Percentiles rank a stretch among this genome's conserved stretches.
phyloP scores from a whole-genome alignment of 202 grass and related monocot species.

The Digitaria exilis region DNA sequence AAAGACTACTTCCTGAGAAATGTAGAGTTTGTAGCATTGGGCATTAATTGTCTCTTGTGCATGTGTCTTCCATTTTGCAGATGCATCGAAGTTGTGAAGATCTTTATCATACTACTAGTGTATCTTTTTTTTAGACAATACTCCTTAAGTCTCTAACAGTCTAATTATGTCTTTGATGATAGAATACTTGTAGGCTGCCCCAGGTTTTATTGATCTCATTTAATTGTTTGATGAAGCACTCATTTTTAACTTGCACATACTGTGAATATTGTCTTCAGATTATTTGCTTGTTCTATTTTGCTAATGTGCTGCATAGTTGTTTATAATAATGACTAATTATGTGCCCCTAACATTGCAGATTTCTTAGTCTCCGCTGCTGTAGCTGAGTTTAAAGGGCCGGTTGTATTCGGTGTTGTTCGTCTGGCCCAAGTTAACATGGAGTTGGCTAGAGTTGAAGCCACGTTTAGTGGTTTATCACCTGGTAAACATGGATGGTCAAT shows the following conservation, averaged over 20 bases:
- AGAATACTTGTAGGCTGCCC: neutral
- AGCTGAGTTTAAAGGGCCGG: constrained; percentile 92
- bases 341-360: constrained; percentile 51
- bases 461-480: constrained; percentile 87
- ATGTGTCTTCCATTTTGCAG: neutral
- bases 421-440: constrained; percentile 97
- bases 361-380: constrained; percentile 88
- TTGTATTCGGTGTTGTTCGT: constrained; percentile 87
- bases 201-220: constrained; percentile 3
- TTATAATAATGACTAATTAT: constrained; percentile 25
- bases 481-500: constrained; percentile 98
- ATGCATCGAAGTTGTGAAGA: neutral
- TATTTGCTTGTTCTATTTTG: constrained; percentile 32
- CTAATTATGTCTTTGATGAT: neutral
- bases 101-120: constrained; percentile 11
- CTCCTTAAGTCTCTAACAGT: neutral
- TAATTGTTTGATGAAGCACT: neutral
- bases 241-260: neutral
- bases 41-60: neutral
- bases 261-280: neutral
- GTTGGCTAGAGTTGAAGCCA: constrained; percentile 84
- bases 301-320: constrained; percentile 14
- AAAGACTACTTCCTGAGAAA: neutral
- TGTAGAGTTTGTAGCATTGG: constrained; percentile 7
- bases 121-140: too few species aligned